Evolutionary conservation across 345 rosid species (phyloP), one percentile per base, ranked within the genome.

Genomic region (Brassica napus): DNA sequence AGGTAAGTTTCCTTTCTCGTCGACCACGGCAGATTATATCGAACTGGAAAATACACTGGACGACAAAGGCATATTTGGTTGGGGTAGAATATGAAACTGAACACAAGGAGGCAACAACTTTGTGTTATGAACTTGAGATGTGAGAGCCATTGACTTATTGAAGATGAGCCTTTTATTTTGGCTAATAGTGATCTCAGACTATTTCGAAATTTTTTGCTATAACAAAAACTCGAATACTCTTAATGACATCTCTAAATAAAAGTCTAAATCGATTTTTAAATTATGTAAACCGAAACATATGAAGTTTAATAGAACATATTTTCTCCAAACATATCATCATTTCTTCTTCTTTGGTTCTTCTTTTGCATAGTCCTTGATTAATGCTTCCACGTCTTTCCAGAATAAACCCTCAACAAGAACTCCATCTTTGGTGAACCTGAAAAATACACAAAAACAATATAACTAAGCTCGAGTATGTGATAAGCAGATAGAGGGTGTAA

Each of bases 371-470:
- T 88, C 83, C 49, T 89, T 81, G 39, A 90, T 76, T 7, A 91
- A 82, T 6, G 88, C 86, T 30, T 85, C 90, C 58, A 95, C 99
- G 79, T 93, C 99, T 85, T 93, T 93, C 94, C 94, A 92, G 84
- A 93, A 89, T 30, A 89, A 74, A 69, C 92, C 99, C 83, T 93
- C 99, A 12, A 88, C 97, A 82, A 95, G 84, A 72, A 93, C 84
- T 73, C 99, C 99, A 5, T 89, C 97, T 82, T 84, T 89, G 66
- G 97, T 88, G 88, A 95, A 91, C 97, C 98, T 95, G 89, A 72
- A 81, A 74, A 21, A 39, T 63, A 52, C 15, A 52, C 1, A 55
- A 16, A 12, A 66, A 60, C 54, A 39, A 66, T 55, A 49, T 4
- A 67, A 49, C 1, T 8, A 54, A 24, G 68, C n/a, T 35, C 8